Evolutionary conservation across 1,284 basidiomycete genomes (phyloP).

Genomic region (Microbotryum lychnidis-dioicae): DNA sequence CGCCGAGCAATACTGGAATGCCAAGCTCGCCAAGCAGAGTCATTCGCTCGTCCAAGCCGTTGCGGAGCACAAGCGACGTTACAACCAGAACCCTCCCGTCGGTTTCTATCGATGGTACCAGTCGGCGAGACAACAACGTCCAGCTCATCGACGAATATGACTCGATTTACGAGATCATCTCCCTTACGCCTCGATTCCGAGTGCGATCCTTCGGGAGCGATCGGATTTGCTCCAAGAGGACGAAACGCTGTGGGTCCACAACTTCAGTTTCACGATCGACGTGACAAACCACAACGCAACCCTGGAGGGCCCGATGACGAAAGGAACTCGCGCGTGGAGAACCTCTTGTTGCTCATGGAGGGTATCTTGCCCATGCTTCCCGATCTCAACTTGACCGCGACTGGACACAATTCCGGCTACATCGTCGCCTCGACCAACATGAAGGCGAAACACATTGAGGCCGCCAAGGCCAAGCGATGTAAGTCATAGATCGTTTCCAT

Average conservation of each 20-base stretch:
- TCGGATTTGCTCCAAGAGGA: constrained; percentile 19
- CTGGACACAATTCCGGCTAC: too few relatives aligned
- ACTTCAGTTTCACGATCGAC: constrained; percentile 22
- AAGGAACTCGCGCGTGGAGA: constrained; percentile 16
- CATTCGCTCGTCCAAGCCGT: constrained; percentile 28
- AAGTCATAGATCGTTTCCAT: too few relatives aligned
- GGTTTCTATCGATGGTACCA: constrained; percentile 32
- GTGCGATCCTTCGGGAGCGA: constrained; percentile 19
- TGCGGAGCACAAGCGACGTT: constrained; percentile 29
- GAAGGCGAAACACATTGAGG: too few relatives aligned
- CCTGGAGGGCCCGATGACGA: constrained; percentile 15
- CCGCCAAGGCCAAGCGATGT: too few relatives aligned
- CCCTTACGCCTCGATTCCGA: constrained; percentile 26
- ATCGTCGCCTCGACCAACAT: too few relatives aligned
- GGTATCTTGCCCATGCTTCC: constrained; percentile 15
- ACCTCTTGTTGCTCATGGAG: constrained; percentile 14
- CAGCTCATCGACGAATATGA: constrained; percentile 35
- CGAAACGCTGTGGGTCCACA: constrained; percentile 18
- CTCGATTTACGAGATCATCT: constrained; percentile 26
- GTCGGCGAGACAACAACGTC: constrained; percentile 27
- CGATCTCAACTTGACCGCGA: constrained; percentile 13
- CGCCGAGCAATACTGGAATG: constrained; percentile 14
- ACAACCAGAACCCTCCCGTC: constrained; percentile 24
- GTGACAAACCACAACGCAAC: constrained; percentile 3
- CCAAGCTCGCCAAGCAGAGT: constrained; percentile 24